Evolutionary conservation across 2,329 filamentous ascomycete genomes (phyloP).

Genomic region (Ophiostoma tasmaniense): DNA sequence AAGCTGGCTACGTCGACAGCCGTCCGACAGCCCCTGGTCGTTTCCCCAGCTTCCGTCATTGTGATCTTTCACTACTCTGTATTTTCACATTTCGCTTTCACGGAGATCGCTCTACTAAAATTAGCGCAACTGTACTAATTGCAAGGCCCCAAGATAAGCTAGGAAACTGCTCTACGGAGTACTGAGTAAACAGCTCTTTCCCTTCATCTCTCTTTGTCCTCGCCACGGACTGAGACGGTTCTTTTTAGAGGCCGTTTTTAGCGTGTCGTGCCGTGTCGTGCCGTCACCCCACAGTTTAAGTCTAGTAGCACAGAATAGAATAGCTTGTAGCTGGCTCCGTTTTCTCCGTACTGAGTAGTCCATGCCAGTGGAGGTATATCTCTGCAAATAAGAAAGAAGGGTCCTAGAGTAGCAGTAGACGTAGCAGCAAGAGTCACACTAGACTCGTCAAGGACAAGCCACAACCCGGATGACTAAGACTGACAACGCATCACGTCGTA

Average conservation of each 20-base stretch:
- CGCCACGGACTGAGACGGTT: not conserved
- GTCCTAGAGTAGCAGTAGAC: not conserved
- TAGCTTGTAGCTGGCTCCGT: not conserved
- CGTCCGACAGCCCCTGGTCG: not conserved
- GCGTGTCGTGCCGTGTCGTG: not conserved
- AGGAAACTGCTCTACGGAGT: not conserved
- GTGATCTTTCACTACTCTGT: too few relatives aligned
- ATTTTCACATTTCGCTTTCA: not conserved
- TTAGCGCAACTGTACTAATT: not conserved
- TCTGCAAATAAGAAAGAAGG: not conserved
- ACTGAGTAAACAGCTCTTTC: not conserved
- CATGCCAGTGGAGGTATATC: not conserved
- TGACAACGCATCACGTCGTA: not conserved
- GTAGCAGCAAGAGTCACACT: too few relatives aligned
- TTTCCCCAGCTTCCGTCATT: not conserved
- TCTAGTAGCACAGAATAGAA: not conserved
- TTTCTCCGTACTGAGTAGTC: not conserved
- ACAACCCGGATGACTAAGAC: not conserved
- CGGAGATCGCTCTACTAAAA: not conserved
- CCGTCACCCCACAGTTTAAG: not conserved
- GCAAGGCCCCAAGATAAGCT: not conserved
- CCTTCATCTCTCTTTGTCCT: not conserved
- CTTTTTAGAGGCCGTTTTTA: conserved; percentile 4
- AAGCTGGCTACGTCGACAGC: not conserved
- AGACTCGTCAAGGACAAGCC: not conserved